Evolutionary conservation across 352 stramenopile species (phyloP).

Genomic region (Aphanomyces stellatus): DNA sequence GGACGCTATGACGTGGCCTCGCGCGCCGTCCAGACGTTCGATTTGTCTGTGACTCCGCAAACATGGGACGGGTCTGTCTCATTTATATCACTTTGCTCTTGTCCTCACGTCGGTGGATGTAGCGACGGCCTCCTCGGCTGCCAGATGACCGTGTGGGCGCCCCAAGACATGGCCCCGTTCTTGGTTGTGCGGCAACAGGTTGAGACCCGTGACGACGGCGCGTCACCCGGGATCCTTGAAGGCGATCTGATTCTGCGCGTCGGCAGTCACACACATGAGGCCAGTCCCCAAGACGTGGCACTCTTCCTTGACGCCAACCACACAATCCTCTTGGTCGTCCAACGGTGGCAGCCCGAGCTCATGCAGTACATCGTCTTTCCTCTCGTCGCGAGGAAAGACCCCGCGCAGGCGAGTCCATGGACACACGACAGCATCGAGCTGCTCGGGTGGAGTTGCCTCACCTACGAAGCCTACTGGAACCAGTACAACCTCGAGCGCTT

Average conservation of each 20-base stretch:
- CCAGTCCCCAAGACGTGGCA: background rate
- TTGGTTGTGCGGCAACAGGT: background rate
- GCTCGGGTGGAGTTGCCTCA: background rate
- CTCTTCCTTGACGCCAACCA: background rate
- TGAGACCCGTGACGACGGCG: background rate
- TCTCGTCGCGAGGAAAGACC: background rate
- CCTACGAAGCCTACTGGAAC: constrained; percentile 10
- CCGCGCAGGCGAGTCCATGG: background rate
- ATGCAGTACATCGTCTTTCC: constrained; percentile 7
- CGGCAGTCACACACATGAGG: background rate
- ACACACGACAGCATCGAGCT: background rate
- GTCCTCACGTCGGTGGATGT: background rate
- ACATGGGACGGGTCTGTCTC: background rate
- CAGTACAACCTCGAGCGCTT: background rate
- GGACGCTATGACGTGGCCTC: background rate
- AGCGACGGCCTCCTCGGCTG: constrained; percentile 8
- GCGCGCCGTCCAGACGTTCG: background rate
- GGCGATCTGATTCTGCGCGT: constrained; percentile 8
- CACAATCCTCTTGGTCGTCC: constrained; percentile 2
- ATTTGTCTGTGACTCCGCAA: background rate
- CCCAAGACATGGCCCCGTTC: background rate
- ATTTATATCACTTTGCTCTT: background rate
- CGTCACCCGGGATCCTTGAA: background rate
- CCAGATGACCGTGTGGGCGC: background rate
- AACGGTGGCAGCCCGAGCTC: constrained; percentile 1